Conservation (phyloP, 2,329 filamentous ascomycete genomes). For the Colletotrichum coccodes region DNA sequence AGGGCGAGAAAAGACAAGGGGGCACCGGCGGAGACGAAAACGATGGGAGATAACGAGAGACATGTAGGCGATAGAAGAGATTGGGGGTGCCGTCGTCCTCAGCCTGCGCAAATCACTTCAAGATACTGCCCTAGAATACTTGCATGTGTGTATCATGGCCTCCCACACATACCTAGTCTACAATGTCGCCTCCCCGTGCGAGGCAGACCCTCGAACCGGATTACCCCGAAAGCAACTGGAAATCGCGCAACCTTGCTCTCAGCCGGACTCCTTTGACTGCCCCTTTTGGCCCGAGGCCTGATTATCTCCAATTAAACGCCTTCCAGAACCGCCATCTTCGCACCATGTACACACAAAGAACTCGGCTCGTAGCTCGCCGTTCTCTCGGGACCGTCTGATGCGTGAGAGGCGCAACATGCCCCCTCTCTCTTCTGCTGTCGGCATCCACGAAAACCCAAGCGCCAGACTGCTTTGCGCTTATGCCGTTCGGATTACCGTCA, state of each 20-base stretch:
- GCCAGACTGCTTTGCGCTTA: background rate
- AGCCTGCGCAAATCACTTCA: background rate
- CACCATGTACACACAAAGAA: conserved; percentile 20
- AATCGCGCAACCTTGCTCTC: conserved; percentile 26
- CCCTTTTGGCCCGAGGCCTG: conserved; percentile 15
- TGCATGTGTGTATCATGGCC: conserved; percentile 4
- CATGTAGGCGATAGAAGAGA: background rate
- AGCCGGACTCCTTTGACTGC: conserved; percentile 31
- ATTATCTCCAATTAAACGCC: conserved; percentile 29
- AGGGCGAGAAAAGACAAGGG: background rate
- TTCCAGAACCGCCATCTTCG: conserved; percentile 15
- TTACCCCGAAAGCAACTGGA: conserved; percentile 30
- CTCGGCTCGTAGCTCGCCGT: background rate
- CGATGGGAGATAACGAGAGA: background rate
- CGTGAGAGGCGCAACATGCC: background rate
- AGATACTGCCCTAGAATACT: background rate
- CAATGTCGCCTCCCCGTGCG: background rate
- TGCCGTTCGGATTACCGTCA: conserved; percentile 30
- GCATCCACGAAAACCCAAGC: background rate
- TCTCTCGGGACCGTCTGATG: conserved; percentile 43
- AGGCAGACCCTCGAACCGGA: conserved; percentile 7
- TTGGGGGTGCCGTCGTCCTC: background rate
- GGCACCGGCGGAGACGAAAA: too few relatives aligned
- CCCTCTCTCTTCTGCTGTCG: background rate
- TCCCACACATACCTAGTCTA: conserved; percentile 17